Conservation (phyloP, 495 filamentous ascomycete species). For the Peziza echinospora region DNA sequence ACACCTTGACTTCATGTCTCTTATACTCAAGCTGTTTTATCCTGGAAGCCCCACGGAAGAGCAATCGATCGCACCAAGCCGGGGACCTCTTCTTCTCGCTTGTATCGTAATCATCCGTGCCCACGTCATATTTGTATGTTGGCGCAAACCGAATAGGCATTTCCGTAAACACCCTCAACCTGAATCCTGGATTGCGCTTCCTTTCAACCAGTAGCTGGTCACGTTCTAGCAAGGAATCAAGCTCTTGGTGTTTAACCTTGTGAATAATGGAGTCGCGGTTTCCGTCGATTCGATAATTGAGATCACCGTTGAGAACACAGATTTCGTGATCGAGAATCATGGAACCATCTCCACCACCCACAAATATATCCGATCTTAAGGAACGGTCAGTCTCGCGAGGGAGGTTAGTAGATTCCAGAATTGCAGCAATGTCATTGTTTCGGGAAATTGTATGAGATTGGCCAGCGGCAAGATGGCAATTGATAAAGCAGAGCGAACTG, state of each 20-base stretch:
- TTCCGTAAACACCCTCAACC: slow-evolving; percentile 69
- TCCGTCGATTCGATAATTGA: slow-evolving; percentile 98
- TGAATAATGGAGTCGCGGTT: slow-evolving; percentile 74
- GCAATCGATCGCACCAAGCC: slow-evolving; percentile 86
- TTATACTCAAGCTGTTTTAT: slow-evolving; percentile 75
- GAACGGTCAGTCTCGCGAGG: slow-evolving; percentile 40
- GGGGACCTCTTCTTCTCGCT: slow-evolving; percentile 90
- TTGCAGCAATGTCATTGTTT: slow-evolving; percentile 80
- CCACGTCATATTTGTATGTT: slow-evolving; percentile 97
- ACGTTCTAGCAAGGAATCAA: slow-evolving; percentile 76
- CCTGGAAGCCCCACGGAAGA: slow-evolving; percentile 63
- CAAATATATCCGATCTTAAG: slow-evolving; percentile 49
- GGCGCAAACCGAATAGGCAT: slow-evolving; percentile 73
- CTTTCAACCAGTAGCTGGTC: slow-evolving; percentile 78
- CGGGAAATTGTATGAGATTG: slow-evolving; percentile 74
- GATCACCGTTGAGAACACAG: slow-evolving; percentile 83
- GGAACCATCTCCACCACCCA: slow-evolving; percentile 75
- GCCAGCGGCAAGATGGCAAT: slow-evolving; percentile 90
- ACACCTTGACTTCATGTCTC: slow-evolving; percentile 70
- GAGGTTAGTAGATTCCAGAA: slow-evolving; percentile 56
- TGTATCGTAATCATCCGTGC: slow-evolving; percentile 78
- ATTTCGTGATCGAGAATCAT: slow-evolving; percentile 97
- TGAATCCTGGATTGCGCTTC: slow-evolving; percentile 71
- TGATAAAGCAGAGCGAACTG: slow-evolving; percentile 83
- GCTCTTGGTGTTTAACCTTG: slow-evolving; percentile 54